Base-by-base conservation (phyloP, 768 basidiomycete species). In the Suillus placidus region DNA sequence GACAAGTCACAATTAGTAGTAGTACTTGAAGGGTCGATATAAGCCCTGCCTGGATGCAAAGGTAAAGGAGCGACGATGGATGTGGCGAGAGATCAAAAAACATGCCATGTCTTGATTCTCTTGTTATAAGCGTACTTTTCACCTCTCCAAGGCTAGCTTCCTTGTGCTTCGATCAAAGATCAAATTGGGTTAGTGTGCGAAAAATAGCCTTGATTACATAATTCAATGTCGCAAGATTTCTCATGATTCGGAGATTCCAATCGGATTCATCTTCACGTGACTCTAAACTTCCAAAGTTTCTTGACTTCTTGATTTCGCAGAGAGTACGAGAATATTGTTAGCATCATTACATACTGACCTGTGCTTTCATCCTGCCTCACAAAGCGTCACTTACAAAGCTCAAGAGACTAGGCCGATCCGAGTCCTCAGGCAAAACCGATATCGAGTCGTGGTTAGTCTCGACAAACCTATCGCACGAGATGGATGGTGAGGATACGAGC, bases 401-500 rank as follows among this genome's bases (percentile, higher is more conserved):
- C 72, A 84, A 81, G 73, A 83, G 81, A 71, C 83, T 85, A 74
- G 76, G 74, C 70, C 72, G 72, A 64, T 66, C 71, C 57, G 75
- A 73, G 54, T 45, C 70, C 40, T 38, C 26, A 52, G 77, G 75
- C 52, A 83, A 81, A 72, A 77, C 84, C 55, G 87, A 87, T 71
- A 88, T 91, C 71, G 80, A 84, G 71, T 84, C 85, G 37, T 92
- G 90, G 89, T 79, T 88, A 62, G 82, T 84, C 43, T 81, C 82
- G n/a, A 80, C 87, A 32, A 63, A 71, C n/a, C 45, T 54, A 16
- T 68, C 66, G 34, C 60, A 70, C 45, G 72, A 79, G 62, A 73
- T 73, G 62, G 79, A 80, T 42, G 78, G 78, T 61, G 67, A 74
- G 18, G 70, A 73, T 51, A 60, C 64, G 62, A 12, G 66, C 14